Evolutionary conservation across 176 grass and related monocot genomes (phyloP), one percentile per base, ranked within the genome.

Genomic region (Oryza meridionalis): DNA sequence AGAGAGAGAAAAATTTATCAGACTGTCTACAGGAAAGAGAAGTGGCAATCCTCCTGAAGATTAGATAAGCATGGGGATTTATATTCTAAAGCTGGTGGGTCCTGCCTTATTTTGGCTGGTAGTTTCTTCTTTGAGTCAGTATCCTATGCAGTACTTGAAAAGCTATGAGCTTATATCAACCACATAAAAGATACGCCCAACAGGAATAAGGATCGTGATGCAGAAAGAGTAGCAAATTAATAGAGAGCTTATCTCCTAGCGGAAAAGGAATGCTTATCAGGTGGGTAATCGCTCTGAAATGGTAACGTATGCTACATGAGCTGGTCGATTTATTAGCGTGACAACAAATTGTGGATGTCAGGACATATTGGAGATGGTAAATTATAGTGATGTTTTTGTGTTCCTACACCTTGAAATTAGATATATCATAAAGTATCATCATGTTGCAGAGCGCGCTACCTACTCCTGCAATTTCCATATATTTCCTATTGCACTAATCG

Each of bases 51-150:
- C 79, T 86, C 72, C 43, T 2, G n/a, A 25, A 66, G 35, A 70
- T 51, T 50, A 79, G 88, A 83, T 83, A 86, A 78, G 88, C 79
- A 82, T 59, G 27, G 38, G 53, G 72, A 69, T 86, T 86, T 79
- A 77, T 86, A 82, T 90, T 78, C 79, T 14, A 46, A 71, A 45
- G 87, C 31, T 69, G 38, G 77, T 81, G 87, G 82, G 87, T 14
- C 77, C 81, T 4, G 49, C 10, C 26, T 69, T 47, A 49, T 68
- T 85, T 81, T 85, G 81, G 64, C 64, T 51, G 29, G 29, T 51
- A 13, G 11, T 81, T 84, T 59, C 27, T 67, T 50, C 12, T 69
- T 68, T 25, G 63, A 85, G 17, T 26, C 33, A 64, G 71, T 50
- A 81, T 42, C 82, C 40, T 49, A 80, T 81, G 70, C 70, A 50